Base-by-base conservation (phyloP, 441 rosid genomes). In the Isatis lusitanica region DNA sequence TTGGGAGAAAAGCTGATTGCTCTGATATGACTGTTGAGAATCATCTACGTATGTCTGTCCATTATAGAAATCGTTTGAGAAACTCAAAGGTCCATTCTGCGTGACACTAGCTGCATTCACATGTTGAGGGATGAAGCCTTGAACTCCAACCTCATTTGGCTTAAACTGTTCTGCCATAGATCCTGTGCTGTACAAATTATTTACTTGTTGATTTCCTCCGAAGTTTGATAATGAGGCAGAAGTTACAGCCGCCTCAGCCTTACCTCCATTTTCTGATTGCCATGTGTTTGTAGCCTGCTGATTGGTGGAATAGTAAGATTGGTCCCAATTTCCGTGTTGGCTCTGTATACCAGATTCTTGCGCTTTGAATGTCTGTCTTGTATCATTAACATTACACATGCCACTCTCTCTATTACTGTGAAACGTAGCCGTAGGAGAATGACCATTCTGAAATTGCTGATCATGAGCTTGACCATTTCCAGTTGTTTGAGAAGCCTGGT, bases 391-490 rank as follows among this genome's bases (percentile, higher is more conserved):
- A 79, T 79, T 67, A 74, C 77, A 76, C 18, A 68, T 15, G 60
- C 52, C 57, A 53, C 59, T 79, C 66, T 76, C 61, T 30, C 50
- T 81, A 74, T 75, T 85, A 64, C 67, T 46, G 74, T 36, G 76
- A 75, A 66, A 74, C 31, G 71, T 52, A 84, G 50, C 84, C 62
- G 63, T 44, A 35, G 67, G 42, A 75, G 83, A 72, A 47, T 78
- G 65, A 13, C 84, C 93, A 81, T 85, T 85, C 67, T 87, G 93
- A 80, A 50, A 79, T 47, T 75, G 86, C 51, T 78, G 90, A 59
- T 74, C 82, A 77, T 75, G 70, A 75, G 82, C 78, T 75, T 82
- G 87, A 79, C 63, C 69, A n/a, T 24, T 31, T 44, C 60, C 76
- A 11, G 58, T 35, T 53, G 87, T 76, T 71, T 85, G 91, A 74